Percentiles rank a stretch among this genome's conserved stretches.
These are phyloP conservation scores for Lodderomyces orthopsilosis DNA, from an alignment of 1,139 yeast genomes.

Conservation along the genomic window DNA sequence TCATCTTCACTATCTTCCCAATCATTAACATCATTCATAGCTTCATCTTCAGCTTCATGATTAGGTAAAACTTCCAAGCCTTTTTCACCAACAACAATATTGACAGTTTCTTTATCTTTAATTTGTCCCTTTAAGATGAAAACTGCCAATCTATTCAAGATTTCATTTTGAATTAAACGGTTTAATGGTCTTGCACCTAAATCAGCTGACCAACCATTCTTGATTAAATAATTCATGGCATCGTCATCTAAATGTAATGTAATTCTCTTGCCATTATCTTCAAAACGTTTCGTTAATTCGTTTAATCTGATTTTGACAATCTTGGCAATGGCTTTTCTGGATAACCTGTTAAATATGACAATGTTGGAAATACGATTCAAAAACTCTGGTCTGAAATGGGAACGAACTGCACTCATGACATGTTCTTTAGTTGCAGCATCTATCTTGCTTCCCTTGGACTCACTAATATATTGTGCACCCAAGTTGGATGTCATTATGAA, in stretches of 20 bases:
- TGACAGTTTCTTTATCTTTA: slow-evolving; percentile 80
- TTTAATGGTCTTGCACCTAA: slow-evolving; percentile 98
- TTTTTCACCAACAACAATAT: slow-evolving; percentile 54
- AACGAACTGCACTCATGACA: slow-evolving; percentile 83
- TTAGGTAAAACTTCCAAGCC: slow-evolving; percentile 84
- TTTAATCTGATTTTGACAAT: slow-evolving; percentile 80
- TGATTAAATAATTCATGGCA: slow-evolving; percentile 78
- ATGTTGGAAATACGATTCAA: slow-evolving; percentile 92
- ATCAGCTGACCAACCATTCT: slow-evolving; percentile 86
- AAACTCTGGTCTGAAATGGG: slow-evolving; percentile 96
- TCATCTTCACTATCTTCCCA: slow-evolving; percentile 55
- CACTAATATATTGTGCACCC: slow-evolving; percentile 87
- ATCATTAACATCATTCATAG: slow-evolving; percentile 53
- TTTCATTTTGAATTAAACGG: slow-evolving; percentile 84
- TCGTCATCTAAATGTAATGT: slow-evolving; percentile 64
- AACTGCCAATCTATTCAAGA: slow-evolving; percentile 86
- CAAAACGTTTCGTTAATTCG: slow-evolving; percentile 85
- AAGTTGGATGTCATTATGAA: slow-evolving; percentile 96
- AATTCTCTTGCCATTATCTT: slow-evolving; percentile 74
- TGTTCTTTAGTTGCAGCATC: slow-evolving; percentile 64
- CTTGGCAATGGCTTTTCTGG: slow-evolving; percentile 88
- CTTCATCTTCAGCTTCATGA: slow-evolving; percentile 66
- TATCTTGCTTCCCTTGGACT: slow-evolving; percentile 62
- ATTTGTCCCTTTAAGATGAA: slow-evolving; percentile 83
- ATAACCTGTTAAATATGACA: slow-evolving; percentile 86